Percentiles rank a stretch among this genome's conserved stretches.
Evolutionary conservation across 2,329 filamentous ascomycete species (phyloP).

Genomic region (Lecanosticta acicola): DNA sequence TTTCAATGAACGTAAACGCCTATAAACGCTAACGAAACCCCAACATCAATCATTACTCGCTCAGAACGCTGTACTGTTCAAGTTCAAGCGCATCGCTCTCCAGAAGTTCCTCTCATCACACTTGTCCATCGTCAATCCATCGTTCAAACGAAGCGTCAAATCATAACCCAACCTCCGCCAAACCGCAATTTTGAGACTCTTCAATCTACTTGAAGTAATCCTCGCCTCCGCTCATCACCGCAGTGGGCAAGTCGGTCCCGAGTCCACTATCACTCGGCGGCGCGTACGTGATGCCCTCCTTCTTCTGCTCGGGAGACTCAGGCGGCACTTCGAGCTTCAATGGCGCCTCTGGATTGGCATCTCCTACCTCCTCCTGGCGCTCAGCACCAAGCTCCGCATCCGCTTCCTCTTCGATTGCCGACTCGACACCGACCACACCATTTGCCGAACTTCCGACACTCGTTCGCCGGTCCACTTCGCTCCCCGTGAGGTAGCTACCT

Average conservation of each 20-base stretch:
- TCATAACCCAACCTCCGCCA: neutral
- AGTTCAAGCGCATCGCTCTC: neutral
- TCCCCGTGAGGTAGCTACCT: constrained; percentile 47
- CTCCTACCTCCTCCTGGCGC: constrained; percentile 18
- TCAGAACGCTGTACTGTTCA: neutral
- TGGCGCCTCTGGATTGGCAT: constrained; percentile 10
- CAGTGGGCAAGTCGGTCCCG: constrained; percentile 35
- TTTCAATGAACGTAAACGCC: neutral
- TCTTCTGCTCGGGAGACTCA: constrained; percentile 11
- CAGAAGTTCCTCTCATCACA: neutral
- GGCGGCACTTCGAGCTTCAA: constrained; percentile 12
- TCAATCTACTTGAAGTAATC: constrained; percentile 16
- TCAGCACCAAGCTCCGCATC: constrained; percentile 27
- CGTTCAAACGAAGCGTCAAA: neutral
- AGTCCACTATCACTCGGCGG: constrained; percentile 38
- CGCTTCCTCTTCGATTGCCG: constrained; percentile 14
- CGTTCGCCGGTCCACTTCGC: constrained; percentile 41
- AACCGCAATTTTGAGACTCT: neutral
- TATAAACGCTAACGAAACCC: neutral
- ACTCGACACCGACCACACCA: constrained; percentile 30
- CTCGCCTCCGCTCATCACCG: constrained; percentile 17
- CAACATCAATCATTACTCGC: neutral
- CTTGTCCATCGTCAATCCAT: neutral
- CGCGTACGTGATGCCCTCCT: constrained; percentile 23
- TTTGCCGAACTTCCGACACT: constrained; percentile 38